Conservation (phyloP, 805 yeast genomes). For the Saturnispora sekii region DNA sequence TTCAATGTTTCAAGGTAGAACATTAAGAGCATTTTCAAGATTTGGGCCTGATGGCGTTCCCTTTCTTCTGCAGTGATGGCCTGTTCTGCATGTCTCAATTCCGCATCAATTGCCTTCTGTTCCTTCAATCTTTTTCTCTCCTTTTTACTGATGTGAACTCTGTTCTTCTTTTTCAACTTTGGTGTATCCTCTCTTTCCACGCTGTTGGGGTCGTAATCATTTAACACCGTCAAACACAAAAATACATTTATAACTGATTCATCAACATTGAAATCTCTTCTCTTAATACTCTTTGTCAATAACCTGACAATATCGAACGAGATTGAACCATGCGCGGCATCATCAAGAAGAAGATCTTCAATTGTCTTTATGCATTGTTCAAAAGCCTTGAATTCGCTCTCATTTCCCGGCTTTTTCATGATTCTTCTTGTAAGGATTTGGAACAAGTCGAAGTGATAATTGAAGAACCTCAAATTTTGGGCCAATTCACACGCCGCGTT, state of each 20-base stretch:
- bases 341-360: slow-evolving; percentile 65
- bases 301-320: slow-evolving; percentile 65
- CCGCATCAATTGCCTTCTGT: slow-evolving; percentile 78
- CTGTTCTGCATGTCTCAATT: slow-evolving; percentile 77
- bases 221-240: slow-evolving; percentile 53
- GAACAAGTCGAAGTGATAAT: slow-evolving; percentile 68
- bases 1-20: slow-evolving; percentile 71
- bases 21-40: slow-evolving; percentile 60
- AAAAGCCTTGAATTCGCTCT: slow-evolving; percentile 41
- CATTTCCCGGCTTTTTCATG: slow-evolving; percentile 44
- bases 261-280: slow-evolving; percentile 70
- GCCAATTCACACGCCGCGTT: slow-evolving; percentile 75
- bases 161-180: slow-evolving; percentile 71
- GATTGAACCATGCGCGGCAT: slow-evolving; percentile 68
- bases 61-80: slow-evolving; percentile 82
- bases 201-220: slow-evolving; percentile 63
- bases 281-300: slow-evolving; percentile 58
- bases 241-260: slow-evolving; percentile 71
- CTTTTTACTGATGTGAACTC: slow-evolving; percentile 85
- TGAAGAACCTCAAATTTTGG: slow-evolving; percentile 64
- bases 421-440: slow-evolving; percentile 58
- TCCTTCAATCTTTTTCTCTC: slow-evolving; percentile 85
- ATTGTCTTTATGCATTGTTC: slow-evolving; percentile 52
- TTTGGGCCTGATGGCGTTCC: slow-evolving; percentile 75
- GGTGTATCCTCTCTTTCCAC: slow-evolving; percentile 35